Evolutionary conservation across 129 eudicot genomes (phyloP).

Genomic region (Helianthus annuus): HanXRQr2.0-SUNRISE NC_035443.2:116660145-116660644

Average conservation of each 20-base stretch:
- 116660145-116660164: no score
- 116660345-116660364: slow-evolving; percentile 53
- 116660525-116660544: slow-evolving; percentile 97
- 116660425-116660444: slow-evolving; percentile 75
- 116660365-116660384: slow-evolving; percentile 95
- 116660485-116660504: slow-evolving; percentile 80
- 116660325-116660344: slow-evolving; percentile 80
- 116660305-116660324: slow-evolving; percentile 83
- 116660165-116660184: no score
- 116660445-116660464: slow-evolving; percentile 97
- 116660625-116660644: slow-evolving; percentile 81
- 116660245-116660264: no score
- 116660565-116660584: background rate
- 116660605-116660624: slow-evolving; percentile 50
- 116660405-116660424: slow-evolving; percentile 91
- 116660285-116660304: slow-evolving; percentile 11
- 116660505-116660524: slow-evolving; percentile 99
- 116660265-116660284: background rate
- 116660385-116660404: slow-evolving; percentile 99
- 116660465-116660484: slow-evolving; percentile 83
- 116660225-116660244: no score
- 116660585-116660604: background rate
- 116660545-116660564: background rate
- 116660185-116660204: no score
- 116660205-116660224: no score